Evolutionary conservation across 495 filamentous ascomycete genomes (phyloP), one percentile per base, ranked within the genome.

Genomic region (Aspergillus carlsbadensis): DNA sequence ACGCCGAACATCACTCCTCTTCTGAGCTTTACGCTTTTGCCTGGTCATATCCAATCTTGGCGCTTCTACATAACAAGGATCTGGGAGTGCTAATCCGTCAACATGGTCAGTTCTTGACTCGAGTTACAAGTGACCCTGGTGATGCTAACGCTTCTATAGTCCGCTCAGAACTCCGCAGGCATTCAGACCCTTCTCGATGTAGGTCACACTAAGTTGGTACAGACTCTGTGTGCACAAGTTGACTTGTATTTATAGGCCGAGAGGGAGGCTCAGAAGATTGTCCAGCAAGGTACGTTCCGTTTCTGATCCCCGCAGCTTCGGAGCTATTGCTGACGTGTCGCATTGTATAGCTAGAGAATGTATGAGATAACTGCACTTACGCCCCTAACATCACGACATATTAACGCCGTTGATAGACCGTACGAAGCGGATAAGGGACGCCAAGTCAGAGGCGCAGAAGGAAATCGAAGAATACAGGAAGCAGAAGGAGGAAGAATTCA

Each of bases 121-220:
- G 3, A 1, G 6, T 2, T 10, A 8, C 40, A 3, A 6, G 15
- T 39, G 34, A 15, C 37, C 33, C 13, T 50, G 22, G 22, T 49
- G 42, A 54, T 69, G 56, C 68, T 75, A 67, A 77, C 54, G 54
- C 53, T 58, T 40, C 45, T 50, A 59, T 58, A 98, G 94, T 94
- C 94, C 66, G 95, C 92, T 64, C 95, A 98, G 82, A 97, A 97
- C 80, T 96, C 93, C 64, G 86, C 88, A 65, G 94, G 94, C 70
- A 98, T 98, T 71, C 92, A 96, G 77, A 97, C 92, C 68, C 87
- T 98, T 58, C 92, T 98, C 74, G 95, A 98, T 81, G 94, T 98
- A 89, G 64, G 89, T 74, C 49, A 35, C 26, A 22, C 18, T 29
- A 20, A 13, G 15, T 50, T 48, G n/a, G 10, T 21, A 21, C 4